These are phyloP conservation scores for Suillus variegatus DNA, from an alignment of 768 basidiomycete genomes.

Conservation along the genomic window DNA sequence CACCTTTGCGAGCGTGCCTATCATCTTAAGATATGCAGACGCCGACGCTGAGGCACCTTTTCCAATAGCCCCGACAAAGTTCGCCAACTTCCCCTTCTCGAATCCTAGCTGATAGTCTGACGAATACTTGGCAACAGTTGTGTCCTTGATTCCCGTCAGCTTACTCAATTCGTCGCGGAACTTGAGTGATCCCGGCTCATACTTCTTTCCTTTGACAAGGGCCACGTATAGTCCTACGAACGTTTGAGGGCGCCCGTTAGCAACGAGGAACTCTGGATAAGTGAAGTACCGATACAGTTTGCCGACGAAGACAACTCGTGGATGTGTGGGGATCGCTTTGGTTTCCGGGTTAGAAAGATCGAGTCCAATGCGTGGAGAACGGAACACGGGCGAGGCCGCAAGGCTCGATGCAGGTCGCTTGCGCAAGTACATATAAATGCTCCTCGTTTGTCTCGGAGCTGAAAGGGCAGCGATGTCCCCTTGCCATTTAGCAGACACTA, in stretches of 20 bases:
- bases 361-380: slow-evolving; percentile 75
- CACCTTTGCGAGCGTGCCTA: slow-evolving; percentile 30
- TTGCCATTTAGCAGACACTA: slow-evolving; percentile 61
- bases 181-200: slow-evolving; percentile 18
- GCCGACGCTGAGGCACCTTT: slow-evolving; percentile 42
- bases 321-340: slow-evolving; percentile 37
- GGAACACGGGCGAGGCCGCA: slow-evolving; percentile 39
- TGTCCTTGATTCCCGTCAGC: slow-evolving; percentile 33
- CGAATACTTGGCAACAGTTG: slow-evolving; percentile 37
- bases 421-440: slow-evolving; percentile 27
- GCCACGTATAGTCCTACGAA: slow-evolving; percentile 54
- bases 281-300: slow-evolving; percentile 67
- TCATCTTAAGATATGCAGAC: slow-evolving; percentile 41
- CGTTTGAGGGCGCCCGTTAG: slow-evolving; percentile 72
- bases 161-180: slow-evolving; percentile 33
- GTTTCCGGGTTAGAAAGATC: slow-evolving; percentile 70
- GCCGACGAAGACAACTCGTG: slow-evolving; percentile 61
- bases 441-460: slow-evolving; percentile 17
- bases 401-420: slow-evolving; percentile 2
- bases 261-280: slow-evolving; percentile 54
- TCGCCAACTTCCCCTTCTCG: slow-evolving; percentile 28
- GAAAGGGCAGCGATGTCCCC: slow-evolving; percentile 59
- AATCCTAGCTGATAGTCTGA: slow-evolving; percentile 35
- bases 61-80: slow-evolving; percentile 42
- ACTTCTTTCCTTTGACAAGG: slow-evolving; percentile 22